Percentiles rank a stretch among this genome's conserved stretches.
phyloP scores from a whole-genome alignment of 2,329 filamentous ascomycete species.

The Ceratocystis cubensis region DNA sequence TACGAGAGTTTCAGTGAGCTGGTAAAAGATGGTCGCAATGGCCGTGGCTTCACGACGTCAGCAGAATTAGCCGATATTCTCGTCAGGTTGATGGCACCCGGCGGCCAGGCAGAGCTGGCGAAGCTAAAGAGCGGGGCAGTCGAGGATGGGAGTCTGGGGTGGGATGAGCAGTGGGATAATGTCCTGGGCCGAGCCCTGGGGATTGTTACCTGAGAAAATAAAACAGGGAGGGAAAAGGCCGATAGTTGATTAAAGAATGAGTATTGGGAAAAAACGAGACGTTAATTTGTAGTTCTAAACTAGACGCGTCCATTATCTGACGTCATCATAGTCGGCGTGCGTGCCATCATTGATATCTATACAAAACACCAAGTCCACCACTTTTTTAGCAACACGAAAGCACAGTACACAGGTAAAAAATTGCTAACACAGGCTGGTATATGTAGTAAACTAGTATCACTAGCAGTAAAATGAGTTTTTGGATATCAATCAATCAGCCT shows the following conservation, averaged over 20 bases:
- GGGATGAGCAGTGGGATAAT: slow-evolving; percentile 87
- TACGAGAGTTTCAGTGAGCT: slow-evolving; percentile 87
- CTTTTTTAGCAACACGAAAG: background rate
- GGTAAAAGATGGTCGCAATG: slow-evolving; percentile 78
- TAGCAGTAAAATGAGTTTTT: too few relatives aligned
- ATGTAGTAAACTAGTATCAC: too few relatives aligned
- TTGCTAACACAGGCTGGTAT: background rate
- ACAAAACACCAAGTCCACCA: background rate
- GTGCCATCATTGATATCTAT: background rate
- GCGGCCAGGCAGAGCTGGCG: slow-evolving; percentile 41
- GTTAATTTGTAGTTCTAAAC: background rate
- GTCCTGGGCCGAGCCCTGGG: slow-evolving; percentile 64
- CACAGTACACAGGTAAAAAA: background rate
- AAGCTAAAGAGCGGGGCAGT: slow-evolving; percentile 56
- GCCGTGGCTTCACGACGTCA: slow-evolving; percentile 66
- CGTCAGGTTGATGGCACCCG: slow-evolving; percentile 46
- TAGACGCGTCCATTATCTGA: background rate
- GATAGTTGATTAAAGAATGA: too few relatives aligned
- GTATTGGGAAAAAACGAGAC: background rate
- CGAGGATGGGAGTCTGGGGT: slow-evolving; percentile 61
- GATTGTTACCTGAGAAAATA: slow-evolving; percentile 25
- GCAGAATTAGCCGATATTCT: slow-evolving; percentile 53
- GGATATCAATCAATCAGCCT: too few relatives aligned
- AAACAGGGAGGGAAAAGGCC: background rate
- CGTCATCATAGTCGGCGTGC: slow-evolving; percentile 3